phyloP scores from a whole-genome alignment of 768 basidiomycete species.

The Kwoniella dejecticola region DNA sequence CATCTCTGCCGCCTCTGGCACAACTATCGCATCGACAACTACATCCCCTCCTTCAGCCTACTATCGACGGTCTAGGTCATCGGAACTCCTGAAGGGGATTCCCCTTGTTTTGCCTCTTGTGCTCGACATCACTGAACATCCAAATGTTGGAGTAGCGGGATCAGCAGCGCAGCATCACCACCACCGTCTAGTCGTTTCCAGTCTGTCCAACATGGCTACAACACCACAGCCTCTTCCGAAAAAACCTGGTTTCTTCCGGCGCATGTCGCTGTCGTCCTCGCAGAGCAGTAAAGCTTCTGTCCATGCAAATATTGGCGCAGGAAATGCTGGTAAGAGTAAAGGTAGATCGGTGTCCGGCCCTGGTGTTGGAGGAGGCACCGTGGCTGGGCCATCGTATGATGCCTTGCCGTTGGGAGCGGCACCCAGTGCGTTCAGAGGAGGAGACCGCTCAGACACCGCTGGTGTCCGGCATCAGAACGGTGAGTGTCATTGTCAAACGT shows the following conservation, averaged over 20 bases:
- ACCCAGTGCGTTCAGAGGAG: constrained; percentile 7
- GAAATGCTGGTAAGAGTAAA: background rate
- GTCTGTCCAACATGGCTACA: background rate
- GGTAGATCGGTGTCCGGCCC: constrained; percentile 11
- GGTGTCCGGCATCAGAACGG: background rate
- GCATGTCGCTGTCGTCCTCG: constrained; percentile 18
- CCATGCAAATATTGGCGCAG: background rate
- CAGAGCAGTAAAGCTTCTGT: constrained; percentile 14
- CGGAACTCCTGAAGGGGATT: background rate
- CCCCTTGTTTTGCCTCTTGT: background rate
- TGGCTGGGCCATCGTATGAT: constrained; percentile 29
- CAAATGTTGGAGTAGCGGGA: too few species aligned
- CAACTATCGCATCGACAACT: background rate
- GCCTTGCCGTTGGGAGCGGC: constrained; percentile 15
- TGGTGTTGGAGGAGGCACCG: background rate
- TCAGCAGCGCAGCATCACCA: too few species aligned
- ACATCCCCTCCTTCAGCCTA: constrained; percentile 5
- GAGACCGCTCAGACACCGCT: background rate
- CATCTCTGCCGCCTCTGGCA: background rate
- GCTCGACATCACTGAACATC: background rate
- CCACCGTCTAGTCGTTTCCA: too few species aligned
- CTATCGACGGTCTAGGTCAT: background rate
- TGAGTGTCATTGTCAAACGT: too few species aligned
- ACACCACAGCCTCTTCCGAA: constrained; percentile 10
- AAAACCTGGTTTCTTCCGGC: constrained; percentile 28